phyloP scores from a whole-genome alignment of 2,329 filamentous ascomycete species.

The Diplodia scrobiculata region DNA sequence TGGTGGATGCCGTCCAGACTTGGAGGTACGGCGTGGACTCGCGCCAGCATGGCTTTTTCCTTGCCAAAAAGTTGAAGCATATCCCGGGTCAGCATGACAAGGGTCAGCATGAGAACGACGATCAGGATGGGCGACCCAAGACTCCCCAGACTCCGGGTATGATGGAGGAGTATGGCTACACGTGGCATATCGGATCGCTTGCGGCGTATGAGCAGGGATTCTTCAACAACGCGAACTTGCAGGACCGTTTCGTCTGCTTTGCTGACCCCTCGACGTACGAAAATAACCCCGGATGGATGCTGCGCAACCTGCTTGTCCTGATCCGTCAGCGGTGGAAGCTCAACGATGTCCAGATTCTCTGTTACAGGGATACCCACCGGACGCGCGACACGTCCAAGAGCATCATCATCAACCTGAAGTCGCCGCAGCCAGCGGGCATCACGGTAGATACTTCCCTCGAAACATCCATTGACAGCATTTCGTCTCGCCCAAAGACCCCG shows the following conservation, averaged over 20 bases:
- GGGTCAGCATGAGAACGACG: slow-evolving; percentile 25
- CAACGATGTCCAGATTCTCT: slow-evolving; percentile 76
- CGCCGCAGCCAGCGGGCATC: slow-evolving; percentile 40
- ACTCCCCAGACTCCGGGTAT: slow-evolving; percentile 51
- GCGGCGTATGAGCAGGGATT: slow-evolving; percentile 83
- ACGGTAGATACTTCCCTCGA: slow-evolving; percentile 31
- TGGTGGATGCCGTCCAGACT: slow-evolving; percentile 82
- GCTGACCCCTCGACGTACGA: slow-evolving; percentile 90
- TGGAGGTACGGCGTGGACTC: slow-evolving; percentile 83
- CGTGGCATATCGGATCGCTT: slow-evolving; percentile 77
- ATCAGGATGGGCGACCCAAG: slow-evolving; percentile 37
- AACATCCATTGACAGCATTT: background rate
- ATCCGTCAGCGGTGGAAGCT: slow-evolving; percentile 80
- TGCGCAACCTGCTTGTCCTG: slow-evolving; percentile 84
- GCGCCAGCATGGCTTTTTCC: slow-evolving; percentile 89
- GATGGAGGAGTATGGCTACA: slow-evolving; percentile 62
- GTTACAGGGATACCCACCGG: slow-evolving; percentile 81
- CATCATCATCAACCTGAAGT: slow-evolving; percentile 69
- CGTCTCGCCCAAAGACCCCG: slow-evolving; percentile 38
- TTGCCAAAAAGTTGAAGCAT: slow-evolving; percentile 72
- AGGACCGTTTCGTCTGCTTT: slow-evolving; percentile 82
- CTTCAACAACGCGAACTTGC: slow-evolving; percentile 70
- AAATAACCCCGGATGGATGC: slow-evolving; percentile 85
- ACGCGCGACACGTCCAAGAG: slow-evolving; percentile 79
- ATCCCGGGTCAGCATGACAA: background rate